Conservation (phyloP, 1,139 yeast species). For the Saccharomyces uvarum region DNA sequence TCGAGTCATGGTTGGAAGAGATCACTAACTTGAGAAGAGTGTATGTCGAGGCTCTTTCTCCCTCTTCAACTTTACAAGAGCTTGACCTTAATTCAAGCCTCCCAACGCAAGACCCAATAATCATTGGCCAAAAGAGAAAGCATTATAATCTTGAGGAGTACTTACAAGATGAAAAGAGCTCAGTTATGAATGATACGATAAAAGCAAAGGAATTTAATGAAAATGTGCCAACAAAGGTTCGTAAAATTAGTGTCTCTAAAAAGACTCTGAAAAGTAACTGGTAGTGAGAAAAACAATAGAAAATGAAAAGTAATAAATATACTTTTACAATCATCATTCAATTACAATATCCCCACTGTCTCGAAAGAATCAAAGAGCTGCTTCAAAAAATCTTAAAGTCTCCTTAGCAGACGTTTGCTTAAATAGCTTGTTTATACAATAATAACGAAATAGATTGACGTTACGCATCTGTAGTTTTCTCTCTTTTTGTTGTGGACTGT, state of each 20-base stretch:
- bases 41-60: slow-evolving; percentile 6
- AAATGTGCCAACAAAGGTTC: slow-evolving; percentile 15
- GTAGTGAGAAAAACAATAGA: slow-evolving; percentile 11
- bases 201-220: slow-evolving; percentile 1
- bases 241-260: slow-evolving; percentile 30
- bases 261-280: slow-evolving; percentile 28
- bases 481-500: neutral
- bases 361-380: neutral
- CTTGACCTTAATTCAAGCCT: slow-evolving; percentile 15
- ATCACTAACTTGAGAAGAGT: slow-evolving; percentile 9
- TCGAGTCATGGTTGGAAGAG: slow-evolving; percentile 19
- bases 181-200: slow-evolving; percentile 11
- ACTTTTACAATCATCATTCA: no score
- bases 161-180: slow-evolving; percentile 13
- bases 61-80: slow-evolving; percentile 16
- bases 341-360: neutral
- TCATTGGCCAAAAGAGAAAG: slow-evolving; percentile 18
- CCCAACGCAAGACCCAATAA: slow-evolving; percentile 11
- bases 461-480: neutral
- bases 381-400: neutral
- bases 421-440: neutral
- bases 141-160: slow-evolving; percentile 17
- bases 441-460: neutral
- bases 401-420: neutral
- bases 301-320: neutral